Percentiles rank a stretch among this genome's conserved stretches.
Conservation (phyloP, 345 rosid species). For the Hibiscus syriacus region DNA sequence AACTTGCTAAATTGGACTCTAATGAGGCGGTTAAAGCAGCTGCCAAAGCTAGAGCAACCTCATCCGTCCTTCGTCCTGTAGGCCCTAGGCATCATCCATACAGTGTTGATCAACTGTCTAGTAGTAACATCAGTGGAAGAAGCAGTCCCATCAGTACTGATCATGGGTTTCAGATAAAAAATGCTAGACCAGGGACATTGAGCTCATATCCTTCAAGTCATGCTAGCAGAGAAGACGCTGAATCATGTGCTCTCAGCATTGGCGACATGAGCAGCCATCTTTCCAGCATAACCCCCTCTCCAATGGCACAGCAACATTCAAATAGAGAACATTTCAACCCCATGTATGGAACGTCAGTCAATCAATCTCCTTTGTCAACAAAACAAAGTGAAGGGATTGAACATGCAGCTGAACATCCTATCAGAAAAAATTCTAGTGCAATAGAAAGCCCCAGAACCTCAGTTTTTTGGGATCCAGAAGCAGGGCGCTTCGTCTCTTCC, state of each 20-base stretch:
- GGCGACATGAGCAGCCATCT: constrained; percentile 52
- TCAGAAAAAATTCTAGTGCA: constrained; percentile 29
- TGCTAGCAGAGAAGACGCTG: constrained; percentile 56
- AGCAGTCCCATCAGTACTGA: constrained; percentile 67
- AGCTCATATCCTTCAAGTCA: constrained; percentile 50
- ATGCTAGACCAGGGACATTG: constrained; percentile 30
- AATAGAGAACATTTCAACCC: constrained; percentile 74
- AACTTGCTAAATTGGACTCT: constrained; percentile 78
- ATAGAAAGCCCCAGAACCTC: constrained; percentile 39
- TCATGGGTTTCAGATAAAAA: constrained; percentile 39
- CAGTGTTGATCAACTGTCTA: constrained; percentile 40
- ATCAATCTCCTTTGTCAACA: constrained; percentile 48
- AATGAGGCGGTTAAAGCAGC: constrained; percentile 72
- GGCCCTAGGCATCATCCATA: constrained; percentile 45
- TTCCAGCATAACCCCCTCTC: constrained; percentile 36
- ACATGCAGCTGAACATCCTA: constrained; percentile 26
- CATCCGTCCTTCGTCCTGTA: constrained; percentile 75
- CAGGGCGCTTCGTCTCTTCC: constrained; percentile 70
- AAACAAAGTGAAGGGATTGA: constrained; percentile 29
- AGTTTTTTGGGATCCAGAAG: constrained; percentile 86
- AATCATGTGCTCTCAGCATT: constrained; percentile 45
- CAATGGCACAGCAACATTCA: constrained; percentile 30
- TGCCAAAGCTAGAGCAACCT: constrained; percentile 88
- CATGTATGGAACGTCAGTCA: constrained; percentile 49
- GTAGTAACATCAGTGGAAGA: constrained; percentile 64